Base-by-base conservation (phyloP, 2,329 filamentous ascomycete species). In the Trichoderma sp. region DNA sequence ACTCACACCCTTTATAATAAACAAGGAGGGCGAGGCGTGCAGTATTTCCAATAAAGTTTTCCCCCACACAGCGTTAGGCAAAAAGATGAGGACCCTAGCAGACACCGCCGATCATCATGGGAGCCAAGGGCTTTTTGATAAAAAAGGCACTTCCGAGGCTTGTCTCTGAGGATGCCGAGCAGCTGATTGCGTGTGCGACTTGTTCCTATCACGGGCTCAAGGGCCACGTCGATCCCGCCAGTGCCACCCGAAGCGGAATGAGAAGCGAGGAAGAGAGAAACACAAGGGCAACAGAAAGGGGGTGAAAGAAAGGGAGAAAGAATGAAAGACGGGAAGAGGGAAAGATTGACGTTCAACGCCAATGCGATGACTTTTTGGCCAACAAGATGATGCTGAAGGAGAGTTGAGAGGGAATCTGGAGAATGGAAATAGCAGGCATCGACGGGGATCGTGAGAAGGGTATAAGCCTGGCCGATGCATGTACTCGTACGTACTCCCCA, bases 251-350 rank as follows among this genome's bases (percentile, higher is more conserved):
- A 73, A 65, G 60, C 71, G 71, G 71, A 29, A 53, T 65, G 60
- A 65, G 71, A 73, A 73, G 71, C 65, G 63, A 67, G 64, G 18
- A 65, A 65, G 71, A 64, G 21, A 65, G 71, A 73, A 73, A 62
- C 60, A 73, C 60, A 64, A 56, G 60, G 56, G 68, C 69, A 50
- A 50, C 59, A 9, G 18, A 16, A 56, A 56, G 29, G 66, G 60
- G 53, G 50, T 9, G 24, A 24, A 24, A 45, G 24, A 24, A 24
- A 45, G 45, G n/a, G 69, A 33, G n/a, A 63, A 38, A 65, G 29
- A 14, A 33, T 16, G 33, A 31, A 38, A 11, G 18, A 35, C 31
- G 12, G 18, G 24, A 60, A 21, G 16, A 1, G 35, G 24, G 0
- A 62, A 63, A 24, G 71, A 56, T 73, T 63, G 56, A 31, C 71